phyloP scores from a whole-genome alignment of 1,139 yeast species.

The Sugiyamaella grinbergsii region DNA sequence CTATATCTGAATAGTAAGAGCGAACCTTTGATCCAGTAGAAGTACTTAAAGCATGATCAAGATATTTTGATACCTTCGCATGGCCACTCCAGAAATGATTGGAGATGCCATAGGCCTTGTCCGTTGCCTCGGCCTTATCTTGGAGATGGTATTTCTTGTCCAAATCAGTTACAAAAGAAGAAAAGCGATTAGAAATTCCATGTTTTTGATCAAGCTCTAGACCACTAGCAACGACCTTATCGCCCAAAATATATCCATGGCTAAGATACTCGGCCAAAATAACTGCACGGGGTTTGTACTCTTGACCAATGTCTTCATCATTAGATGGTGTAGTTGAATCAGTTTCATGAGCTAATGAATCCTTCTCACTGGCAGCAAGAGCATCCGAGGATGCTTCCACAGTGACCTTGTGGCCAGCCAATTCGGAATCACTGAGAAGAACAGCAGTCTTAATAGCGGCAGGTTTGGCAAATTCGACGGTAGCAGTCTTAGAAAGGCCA shows the following conservation, averaged over 20 bases:
- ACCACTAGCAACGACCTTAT: constrained; percentile 56
- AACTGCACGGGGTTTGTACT: constrained; percentile 74
- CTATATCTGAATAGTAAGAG: constrained; percentile 54
- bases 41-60: constrained; percentile 50
- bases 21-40: constrained; percentile 55
- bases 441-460: constrained; percentile 76
- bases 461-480: constrained; percentile 57
- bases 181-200: constrained; percentile 62
- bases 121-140: constrained; percentile 52
- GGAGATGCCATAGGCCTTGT: constrained; percentile 46
- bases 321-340: constrained; percentile 21
- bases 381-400: constrained; percentile 49
- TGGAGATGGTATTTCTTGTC: constrained; percentile 64
- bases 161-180: constrained; percentile 54
- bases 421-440: constrained; percentile 71
- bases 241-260: constrained; percentile 69
- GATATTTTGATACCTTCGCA: constrained; percentile 49
- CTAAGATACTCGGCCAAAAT: constrained; percentile 76
- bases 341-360: constrained; percentile 39
- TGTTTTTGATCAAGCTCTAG: constrained; percentile 64
- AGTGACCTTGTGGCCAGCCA: constrained; percentile 57
- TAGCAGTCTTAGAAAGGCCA: constrained; percentile 46
- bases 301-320: constrained; percentile 61
- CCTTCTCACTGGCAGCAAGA: constrained; percentile 34
- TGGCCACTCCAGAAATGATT: constrained; percentile 42